Conservation (phyloP, 192 early-diverging fungal species). For the Coemansia sp. region DNA sequence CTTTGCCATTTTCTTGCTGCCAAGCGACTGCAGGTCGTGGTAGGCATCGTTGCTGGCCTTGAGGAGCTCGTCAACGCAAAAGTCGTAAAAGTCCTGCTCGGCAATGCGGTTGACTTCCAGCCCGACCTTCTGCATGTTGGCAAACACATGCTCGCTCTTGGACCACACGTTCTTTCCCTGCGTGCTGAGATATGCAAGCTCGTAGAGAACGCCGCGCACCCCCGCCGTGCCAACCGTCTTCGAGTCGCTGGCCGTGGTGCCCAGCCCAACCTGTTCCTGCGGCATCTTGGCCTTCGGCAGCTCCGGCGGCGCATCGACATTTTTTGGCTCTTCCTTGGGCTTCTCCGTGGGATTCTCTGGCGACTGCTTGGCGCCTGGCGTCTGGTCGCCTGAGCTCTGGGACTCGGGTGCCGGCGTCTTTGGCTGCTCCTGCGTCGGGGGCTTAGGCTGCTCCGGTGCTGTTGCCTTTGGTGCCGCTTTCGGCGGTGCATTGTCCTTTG, state of each 20-base stretch:
- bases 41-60: conserved; percentile 51
- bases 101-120: conserved; percentile 54
- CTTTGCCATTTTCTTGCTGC: conserved; percentile 43
- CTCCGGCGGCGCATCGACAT: conserved; percentile 6
- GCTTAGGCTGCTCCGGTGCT: conserved; percentile 6
- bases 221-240: conserved; percentile 13
- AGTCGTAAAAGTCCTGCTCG: conserved; percentile 57
- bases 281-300: conserved; percentile 28
- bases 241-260: neutral
- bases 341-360: neutral
- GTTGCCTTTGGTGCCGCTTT: conserved; percentile 9
- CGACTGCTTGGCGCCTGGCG: neutral
- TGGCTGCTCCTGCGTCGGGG: neutral
- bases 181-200: conserved; percentile 54
- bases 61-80: conserved; percentile 55
- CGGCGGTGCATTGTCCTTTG: conserved; percentile 7
- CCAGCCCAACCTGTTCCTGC: conserved; percentile 30
- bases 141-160: conserved; percentile 46
- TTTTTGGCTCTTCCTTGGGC: neutral
- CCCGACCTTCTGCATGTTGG: conserved; percentile 42
- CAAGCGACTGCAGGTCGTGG: conserved; percentile 51
- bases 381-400: neutral
- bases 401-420: conserved; percentile 15
- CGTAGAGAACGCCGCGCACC: conserved; percentile 43
- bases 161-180: conserved; percentile 49